Evolutionary conservation across 768 basidiomycete species (phyloP).

Genomic region (Pulveroboletus sp.): DNA sequence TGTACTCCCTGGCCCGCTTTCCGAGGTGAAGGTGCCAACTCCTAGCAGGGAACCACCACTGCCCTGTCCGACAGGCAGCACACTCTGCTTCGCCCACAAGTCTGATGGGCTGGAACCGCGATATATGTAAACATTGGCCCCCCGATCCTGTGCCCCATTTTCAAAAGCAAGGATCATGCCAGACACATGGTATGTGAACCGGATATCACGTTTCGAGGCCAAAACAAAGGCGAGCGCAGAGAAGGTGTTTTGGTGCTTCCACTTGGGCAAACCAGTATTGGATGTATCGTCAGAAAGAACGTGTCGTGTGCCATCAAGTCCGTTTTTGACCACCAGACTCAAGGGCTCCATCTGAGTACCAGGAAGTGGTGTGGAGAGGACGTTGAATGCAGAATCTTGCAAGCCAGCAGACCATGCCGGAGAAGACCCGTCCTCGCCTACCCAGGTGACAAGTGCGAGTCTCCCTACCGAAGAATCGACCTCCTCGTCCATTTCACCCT

Average conservation of each 20-base stretch:
- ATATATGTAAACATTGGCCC: conserved; percentile 87
- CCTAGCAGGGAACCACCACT: conserved; percentile 74
- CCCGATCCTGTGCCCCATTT: conserved; percentile 58
- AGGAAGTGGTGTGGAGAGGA: conserved; percentile 73
- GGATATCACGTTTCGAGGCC: conserved; percentile 85
- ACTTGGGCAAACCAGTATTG: conserved; percentile 33
- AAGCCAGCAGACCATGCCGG: conserved; percentile 40
- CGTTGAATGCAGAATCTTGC: conserved; percentile 36
- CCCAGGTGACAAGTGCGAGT: conserved; percentile 61
- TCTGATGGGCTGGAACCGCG: conserved; percentile 48
- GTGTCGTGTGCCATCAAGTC: conserved; percentile 69
- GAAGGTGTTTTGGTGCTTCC: conserved; percentile 80
- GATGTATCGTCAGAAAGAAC: conserved; percentile 33
- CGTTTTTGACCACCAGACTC: conserved; percentile 59
- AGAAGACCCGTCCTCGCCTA: conserved; percentile 45
- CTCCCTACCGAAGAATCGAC: conserved; percentile 74
- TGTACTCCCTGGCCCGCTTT: conserved; percentile 30
- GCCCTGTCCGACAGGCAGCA: conserved; percentile 70
- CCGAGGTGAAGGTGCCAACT: conserved; percentile 48
- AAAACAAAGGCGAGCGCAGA: conserved; percentile 91
- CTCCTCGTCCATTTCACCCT: conserved; percentile 90
- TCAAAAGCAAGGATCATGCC: conserved; percentile 78
- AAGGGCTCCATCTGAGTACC: conserved; percentile 37
- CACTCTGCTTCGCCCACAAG: conserved; percentile 72
- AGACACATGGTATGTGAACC: conserved; percentile 73